phyloP scores from a whole-genome alignment of 495 filamentous ascomycete genomes.

The Podospora conica region DNA sequence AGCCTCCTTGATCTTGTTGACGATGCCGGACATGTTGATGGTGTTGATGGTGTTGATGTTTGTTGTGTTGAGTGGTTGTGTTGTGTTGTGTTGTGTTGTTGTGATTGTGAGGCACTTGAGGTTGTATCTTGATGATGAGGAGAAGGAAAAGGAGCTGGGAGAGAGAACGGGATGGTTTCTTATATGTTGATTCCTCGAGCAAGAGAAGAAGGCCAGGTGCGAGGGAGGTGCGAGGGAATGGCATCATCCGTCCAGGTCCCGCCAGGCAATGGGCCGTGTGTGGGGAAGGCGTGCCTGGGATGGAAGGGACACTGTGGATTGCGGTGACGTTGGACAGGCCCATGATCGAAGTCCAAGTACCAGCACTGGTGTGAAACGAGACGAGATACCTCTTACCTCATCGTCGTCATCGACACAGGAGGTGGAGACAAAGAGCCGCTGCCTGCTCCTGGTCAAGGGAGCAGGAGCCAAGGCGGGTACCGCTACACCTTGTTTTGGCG shows the following conservation, averaged over 20 bases:
- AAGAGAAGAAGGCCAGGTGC: not conserved
- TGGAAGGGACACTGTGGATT: not conserved
- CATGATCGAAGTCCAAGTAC: no score
- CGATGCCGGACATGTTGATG: constrained; percentile 56
- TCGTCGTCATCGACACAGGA: constrained; percentile 2
- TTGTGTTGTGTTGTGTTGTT: constrained; percentile 2
- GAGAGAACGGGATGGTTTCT: not conserved
- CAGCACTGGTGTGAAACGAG: not conserved
- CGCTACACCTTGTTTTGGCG: not conserved
- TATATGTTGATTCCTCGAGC: not conserved
- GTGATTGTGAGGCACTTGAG: not conserved
- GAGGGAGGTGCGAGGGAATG: no score
- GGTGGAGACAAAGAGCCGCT: not conserved
- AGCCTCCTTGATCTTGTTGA: constrained; percentile 72
- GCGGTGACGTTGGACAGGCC: not conserved
- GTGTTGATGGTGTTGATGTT: constrained; percentile 12
- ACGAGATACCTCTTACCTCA: constrained; percentile 6
- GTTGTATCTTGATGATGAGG: not conserved
- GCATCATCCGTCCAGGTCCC: not conserved
- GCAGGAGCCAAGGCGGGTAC: not conserved
- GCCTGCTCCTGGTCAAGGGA: no score
- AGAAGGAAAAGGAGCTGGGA: not conserved
- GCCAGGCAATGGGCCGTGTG: not conserved
- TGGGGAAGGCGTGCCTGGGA: not conserved
- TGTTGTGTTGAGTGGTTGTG: constrained; percentile 9